Conservation (phyloP, 352 stramenopile species). For the Phytophthora melonis region DNA sequence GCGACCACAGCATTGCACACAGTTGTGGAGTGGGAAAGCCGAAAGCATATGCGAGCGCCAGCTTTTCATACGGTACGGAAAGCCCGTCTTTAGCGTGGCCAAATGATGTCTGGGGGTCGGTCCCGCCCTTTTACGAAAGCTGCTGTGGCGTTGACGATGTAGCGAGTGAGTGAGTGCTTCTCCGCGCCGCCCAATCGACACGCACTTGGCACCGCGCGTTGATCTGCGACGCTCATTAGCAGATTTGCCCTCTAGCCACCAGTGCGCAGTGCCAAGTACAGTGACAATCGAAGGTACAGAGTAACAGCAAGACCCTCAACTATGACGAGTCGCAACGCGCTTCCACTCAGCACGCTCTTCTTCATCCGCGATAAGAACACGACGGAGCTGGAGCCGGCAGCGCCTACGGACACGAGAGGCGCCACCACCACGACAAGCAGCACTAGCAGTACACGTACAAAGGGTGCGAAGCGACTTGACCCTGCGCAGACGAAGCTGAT, state of each 20-base stretch:
- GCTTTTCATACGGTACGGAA: neutral
- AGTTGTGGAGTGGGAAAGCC: neutral
- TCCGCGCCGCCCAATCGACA: neutral
- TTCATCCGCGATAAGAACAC: neutral
- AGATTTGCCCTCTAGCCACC: conserved; percentile 1
- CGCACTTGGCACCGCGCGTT: neutral
- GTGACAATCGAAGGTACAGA: neutral
- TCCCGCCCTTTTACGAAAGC: neutral
- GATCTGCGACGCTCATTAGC: neutral
- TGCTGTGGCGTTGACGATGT: conserved; percentile 1
- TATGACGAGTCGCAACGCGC: neutral
- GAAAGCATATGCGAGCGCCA: conserved; percentile 1
- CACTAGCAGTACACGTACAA: too few relatives aligned
- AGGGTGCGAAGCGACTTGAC: neutral
- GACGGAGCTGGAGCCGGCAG: neutral
- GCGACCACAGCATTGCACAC: neutral
- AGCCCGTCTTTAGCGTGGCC: neutral
- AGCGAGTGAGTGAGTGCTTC: neutral
- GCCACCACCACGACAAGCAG: neutral
- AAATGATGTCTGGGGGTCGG: neutral
- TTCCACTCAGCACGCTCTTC: conserved; percentile 6
- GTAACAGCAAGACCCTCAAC: neutral
- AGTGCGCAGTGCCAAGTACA: neutral
- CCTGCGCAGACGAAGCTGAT: neutral
- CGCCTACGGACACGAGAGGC: neutral